A percentile compares a stretch with the other conserved stretches of the same genome.
phyloP scores from a whole-genome alignment of 2,329 filamentous ascomycete species.

The Rhexocercosporidium sp. region DNA sequence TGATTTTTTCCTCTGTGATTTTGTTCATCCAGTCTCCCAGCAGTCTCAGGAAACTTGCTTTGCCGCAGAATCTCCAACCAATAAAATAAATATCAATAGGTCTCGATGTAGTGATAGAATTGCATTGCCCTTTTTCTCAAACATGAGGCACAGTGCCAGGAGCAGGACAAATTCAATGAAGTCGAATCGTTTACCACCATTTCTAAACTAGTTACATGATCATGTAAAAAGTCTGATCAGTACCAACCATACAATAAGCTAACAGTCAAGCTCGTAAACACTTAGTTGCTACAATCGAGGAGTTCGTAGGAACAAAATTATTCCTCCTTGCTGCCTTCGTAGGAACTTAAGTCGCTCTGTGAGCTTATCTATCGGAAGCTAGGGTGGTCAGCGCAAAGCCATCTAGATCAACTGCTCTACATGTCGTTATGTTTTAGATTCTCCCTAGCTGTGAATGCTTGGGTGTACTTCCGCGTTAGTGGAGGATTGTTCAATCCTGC shows the following conservation, averaged over 20 bases:
- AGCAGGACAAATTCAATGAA: slow-evolving; percentile 27
- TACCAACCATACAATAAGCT: neutral
- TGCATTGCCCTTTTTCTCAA: slow-evolving; percentile 30
- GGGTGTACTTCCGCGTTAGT: slow-evolving; percentile 56
- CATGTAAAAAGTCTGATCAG: slow-evolving; percentile 18
- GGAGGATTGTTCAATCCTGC: slow-evolving; percentile 55
- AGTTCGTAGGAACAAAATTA: slow-evolving; percentile 36
- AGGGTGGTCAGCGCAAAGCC: slow-evolving; percentile 48
- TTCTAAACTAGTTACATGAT: slow-evolving; percentile 27
- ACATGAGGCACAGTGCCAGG: slow-evolving; percentile 16
- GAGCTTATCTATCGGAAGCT: slow-evolving; percentile 36
- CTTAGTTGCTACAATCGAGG: slow-evolving; percentile 33
- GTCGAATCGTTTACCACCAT: slow-evolving; percentile 31
- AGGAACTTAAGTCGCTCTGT: slow-evolving; percentile 32
- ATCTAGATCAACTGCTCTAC: slow-evolving; percentile 47
- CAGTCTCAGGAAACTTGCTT: no score
- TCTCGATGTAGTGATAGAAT: slow-evolving; percentile 29
- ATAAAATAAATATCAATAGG: slow-evolving; percentile 37
- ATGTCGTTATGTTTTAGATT: slow-evolving; percentile 36
- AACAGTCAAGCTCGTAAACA: slow-evolving; percentile 30
- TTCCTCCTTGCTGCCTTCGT: slow-evolving; percentile 40
- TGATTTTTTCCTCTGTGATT: neutral
- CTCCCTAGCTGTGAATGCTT: slow-evolving; percentile 55
- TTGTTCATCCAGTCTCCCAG: neutral
- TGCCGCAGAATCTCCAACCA: neutral